Evolutionary conservation across 495 filamentous ascomycete genomes (phyloP).

Genomic region (Lentithecium fluviatile): DNA sequence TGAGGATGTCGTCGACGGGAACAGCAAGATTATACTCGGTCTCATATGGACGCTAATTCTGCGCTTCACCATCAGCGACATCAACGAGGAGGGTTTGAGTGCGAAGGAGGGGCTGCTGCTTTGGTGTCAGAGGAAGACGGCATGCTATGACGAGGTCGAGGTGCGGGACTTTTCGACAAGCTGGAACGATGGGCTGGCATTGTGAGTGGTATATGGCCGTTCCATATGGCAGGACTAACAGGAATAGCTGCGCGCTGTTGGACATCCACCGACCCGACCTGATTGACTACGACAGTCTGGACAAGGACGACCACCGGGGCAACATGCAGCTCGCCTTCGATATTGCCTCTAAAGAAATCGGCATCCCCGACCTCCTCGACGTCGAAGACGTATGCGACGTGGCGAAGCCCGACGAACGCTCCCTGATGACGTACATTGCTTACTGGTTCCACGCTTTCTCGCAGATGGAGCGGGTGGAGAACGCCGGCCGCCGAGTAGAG

Average conservation of each 20-base stretch:
- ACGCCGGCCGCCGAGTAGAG: conserved; percentile 91
- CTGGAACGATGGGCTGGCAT: conserved; percentile 96
- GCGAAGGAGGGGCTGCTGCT: conserved; percentile 93
- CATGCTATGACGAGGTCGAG: conserved; percentile 95
- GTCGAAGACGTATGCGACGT: conserved; percentile 99
- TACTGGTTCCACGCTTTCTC: conserved; percentile 99
- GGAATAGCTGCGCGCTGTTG: conserved; percentile 72
- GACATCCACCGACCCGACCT: conserved; percentile 97
- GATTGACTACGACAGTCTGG: conserved; percentile 91
- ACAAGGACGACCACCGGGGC: conserved; percentile 90
- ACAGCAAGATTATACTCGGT: conserved; percentile 93
- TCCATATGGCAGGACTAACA: conserved; percentile 1
- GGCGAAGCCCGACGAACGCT: conserved; percentile 89
- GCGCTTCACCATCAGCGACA: conserved; percentile 96
- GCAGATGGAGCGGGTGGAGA: conserved; percentile 96
- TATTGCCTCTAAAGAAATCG: conserved; percentile 92
- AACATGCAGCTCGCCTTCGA: conserved; percentile 99
- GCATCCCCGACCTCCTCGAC: conserved; percentile 91
- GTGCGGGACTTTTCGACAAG: conserved; percentile 90
- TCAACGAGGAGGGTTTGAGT: conserved; percentile 96
- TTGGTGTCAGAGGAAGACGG: conserved; percentile 98
- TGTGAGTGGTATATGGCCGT: conserved; percentile 46
- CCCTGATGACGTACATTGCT: conserved; percentile 98
- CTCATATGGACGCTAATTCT: conserved; percentile 98
- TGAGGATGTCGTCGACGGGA: conserved; percentile 97